Evolutionary conservation across 2,329 filamentous ascomycete species (phyloP), one percentile per base, ranked within the genome.

Genomic region (Aspergillus tubingensis): DNA sequence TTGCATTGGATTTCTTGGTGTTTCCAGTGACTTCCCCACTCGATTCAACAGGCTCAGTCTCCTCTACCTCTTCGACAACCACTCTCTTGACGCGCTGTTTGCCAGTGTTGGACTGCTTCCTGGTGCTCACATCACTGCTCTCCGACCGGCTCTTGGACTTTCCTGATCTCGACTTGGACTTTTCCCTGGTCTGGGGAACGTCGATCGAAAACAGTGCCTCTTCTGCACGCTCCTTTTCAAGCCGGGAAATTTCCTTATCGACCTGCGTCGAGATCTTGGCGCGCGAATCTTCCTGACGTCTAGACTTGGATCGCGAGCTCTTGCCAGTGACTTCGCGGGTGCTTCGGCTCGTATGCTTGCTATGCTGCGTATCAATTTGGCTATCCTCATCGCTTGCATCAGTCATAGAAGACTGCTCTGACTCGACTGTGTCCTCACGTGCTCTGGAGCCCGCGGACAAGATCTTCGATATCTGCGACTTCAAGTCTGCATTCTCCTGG

Each of bases 61-160:
- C 64, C 19, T 75, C 65, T 5, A 68, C 60, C 58, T 75, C 74
- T 52, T 77, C 76, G 36, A 76, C 66, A 38, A 74, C 64, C 8
- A 76, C 72, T 25, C 74, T 70, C 65, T 77, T 79, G 30, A 74
- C 68, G 39, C 77, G 73, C 59, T 76, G 76, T 59, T 77, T 78
- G 62, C 74, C 70, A 8, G 72, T 74, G 53, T 74, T 77, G 2
- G 75, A 62, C 54, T 74, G 67, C 57, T 76, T 77, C 54, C 68
- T 73, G 19, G 59, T 56, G 43, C 64, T 64, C 47, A 41, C 44
- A 36, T 39, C 57, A 19, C 67, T 68, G 7, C 64, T 58, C 11
- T 69, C 67, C 5, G 66, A 61, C 19, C 62, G 67, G 41, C 36
- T 60, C 8, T 62, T 64, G 8, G 65, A 62, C 39, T 61, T 71